Percentiles rank a stretch among this genome's conserved stretches.
Conservation (phyloP, 345 rosid species). For the Melaleuca alternifolia region DNA sequence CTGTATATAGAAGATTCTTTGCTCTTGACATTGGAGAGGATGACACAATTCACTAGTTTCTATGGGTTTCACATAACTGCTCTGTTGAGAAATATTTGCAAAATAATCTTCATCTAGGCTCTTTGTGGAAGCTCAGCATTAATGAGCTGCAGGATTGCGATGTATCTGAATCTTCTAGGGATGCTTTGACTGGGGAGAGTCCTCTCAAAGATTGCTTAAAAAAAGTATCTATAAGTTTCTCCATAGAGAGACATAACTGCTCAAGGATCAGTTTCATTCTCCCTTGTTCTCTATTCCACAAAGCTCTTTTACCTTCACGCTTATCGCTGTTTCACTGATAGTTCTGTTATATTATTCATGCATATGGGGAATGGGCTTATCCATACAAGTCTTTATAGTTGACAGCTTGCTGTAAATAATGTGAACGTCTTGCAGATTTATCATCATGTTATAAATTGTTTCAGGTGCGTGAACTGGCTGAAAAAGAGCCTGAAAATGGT, state of each 20-base stretch:
- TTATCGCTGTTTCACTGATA: not conserved
- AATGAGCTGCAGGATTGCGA: not conserved
- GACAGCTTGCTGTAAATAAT: not conserved
- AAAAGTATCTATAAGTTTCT: not conserved
- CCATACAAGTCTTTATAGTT: not conserved
- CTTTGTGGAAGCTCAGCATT: not conserved
- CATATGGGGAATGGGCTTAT: not conserved
- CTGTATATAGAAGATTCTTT: not conserved
- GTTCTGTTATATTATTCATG: not conserved
- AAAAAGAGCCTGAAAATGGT: slow-evolving; percentile 90
- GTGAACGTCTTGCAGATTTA: not conserved
- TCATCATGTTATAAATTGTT: slow-evolving; percentile 1
- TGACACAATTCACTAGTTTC: not conserved
- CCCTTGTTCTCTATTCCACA: not conserved
- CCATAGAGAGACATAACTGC: not conserved
- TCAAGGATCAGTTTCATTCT: not conserved
- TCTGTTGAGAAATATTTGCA: not conserved
- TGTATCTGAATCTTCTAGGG: not conserved
- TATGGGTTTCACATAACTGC: not conserved
- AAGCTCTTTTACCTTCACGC: not conserved
- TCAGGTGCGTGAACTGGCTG: slow-evolving; percentile 94
- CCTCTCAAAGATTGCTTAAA: not conserved
- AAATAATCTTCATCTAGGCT: not conserved
- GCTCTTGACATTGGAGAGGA: not conserved
- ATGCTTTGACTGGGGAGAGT: not conserved